Evolutionary conservation across 768 basidiomycete species (phyloP), one percentile per base, ranked within the genome.

Genomic region (Crucibulum laeve): DNA sequence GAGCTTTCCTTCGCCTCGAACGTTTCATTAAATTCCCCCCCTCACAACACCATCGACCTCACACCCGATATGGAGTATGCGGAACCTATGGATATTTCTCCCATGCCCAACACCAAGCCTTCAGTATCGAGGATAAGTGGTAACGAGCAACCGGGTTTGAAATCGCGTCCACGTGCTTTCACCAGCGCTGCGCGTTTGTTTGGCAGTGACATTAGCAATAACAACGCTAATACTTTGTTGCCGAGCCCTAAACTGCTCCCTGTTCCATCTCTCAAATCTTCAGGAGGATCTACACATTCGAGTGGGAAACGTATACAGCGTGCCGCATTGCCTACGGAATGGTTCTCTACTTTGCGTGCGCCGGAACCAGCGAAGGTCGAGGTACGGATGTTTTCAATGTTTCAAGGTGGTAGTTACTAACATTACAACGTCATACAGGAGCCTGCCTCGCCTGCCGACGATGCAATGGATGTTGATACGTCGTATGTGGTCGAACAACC

Each of bases 1-100:
- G 89, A 91, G 58, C 66, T 81, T 28, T 90, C 88, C 22, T 91
- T 91, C 56, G 86, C 86, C 5, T 89, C 87, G 23, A 87, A 76
- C 47, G 82, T 91, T 60, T 91, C 89, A 5, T 66, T 91, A 37
- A 74, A 86, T 55, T 87, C 87, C 21, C 85, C 88, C 25, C 71
- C 80, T 11, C 72, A 65, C 38, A 70, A 76, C 22, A 56, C 67
- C 40, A 53, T 70, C 42, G 61, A 64, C 26, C 64, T 82, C 38
- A 53, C 73, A 5, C 65, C 73, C 23, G 79, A 80, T 19, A 65
- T 62, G 51, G 71, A 67, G 32, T 71, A 70, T 49, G 67, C 74
- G 39, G 73, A 82, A 40, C 76, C 85, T 3, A 91, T 91, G 89
- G 88, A 91, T 55, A 84, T 91, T 37, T 91, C 88, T 3, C 89